Conservation (phyloP, 1,284 basidiomycete species). For the Leccinum fallax region DNA sequence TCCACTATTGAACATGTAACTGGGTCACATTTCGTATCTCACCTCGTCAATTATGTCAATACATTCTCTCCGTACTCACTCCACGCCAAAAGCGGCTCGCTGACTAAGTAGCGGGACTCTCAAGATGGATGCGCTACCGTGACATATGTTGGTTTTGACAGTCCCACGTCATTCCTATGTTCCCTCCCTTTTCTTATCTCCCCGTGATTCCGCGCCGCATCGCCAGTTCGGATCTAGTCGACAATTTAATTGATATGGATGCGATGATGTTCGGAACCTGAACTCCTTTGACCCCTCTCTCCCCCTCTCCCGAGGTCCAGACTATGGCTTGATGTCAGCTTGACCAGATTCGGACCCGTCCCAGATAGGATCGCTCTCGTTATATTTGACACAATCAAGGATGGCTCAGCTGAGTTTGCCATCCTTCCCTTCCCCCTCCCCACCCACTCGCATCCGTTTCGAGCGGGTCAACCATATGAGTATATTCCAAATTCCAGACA, state of each 20-base stretch:
- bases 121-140: not conserved
- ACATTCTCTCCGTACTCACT: not conserved
- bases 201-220: conserved; percentile 11
- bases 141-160: conserved; percentile 14
- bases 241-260: conserved; percentile 8
- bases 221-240: conserved; percentile 14
- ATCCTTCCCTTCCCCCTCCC: conserved; percentile 6
- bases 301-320: conserved; percentile 15
- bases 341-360: conserved; percentile 23
- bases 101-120: not conserved
- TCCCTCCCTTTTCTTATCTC: conserved; percentile 21
- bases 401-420: conserved; percentile 10
- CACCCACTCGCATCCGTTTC: conserved; percentile 13
- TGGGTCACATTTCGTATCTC: not conserved
- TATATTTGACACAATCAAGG: conserved; percentile 14
- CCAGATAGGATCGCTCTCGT: conserved; percentile 13
- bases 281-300: not conserved
- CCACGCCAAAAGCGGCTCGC: not conserved
- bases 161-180: conserved; percentile 24
- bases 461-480: conserved; percentile 17
- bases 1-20: conserved; percentile 2
- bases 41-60: conserved; percentile 12
- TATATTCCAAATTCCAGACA: conserved; percentile 5
- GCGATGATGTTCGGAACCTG: not conserved
- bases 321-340: conserved; percentile 12